Percentiles rank a stretch among this genome's conserved stretches.
These are phyloP conservation scores for Gracilaria caudata DNA, from an alignment of 23 red algal species.

Conservation along the genomic window DNA sequence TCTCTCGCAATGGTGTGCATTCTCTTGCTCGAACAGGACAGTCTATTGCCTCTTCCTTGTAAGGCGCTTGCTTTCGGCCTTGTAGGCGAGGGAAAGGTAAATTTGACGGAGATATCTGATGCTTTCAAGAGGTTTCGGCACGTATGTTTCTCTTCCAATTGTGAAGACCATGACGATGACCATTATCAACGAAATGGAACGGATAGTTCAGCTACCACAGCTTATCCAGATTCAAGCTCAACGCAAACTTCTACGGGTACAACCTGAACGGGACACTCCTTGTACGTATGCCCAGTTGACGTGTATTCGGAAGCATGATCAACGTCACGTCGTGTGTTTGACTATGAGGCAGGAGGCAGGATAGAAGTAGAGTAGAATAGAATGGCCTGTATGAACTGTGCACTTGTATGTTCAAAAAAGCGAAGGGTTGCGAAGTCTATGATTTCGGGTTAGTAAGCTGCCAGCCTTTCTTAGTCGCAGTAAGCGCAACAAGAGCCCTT, in stretches of 20 bases:
- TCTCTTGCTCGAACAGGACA: conserved; percentile 35
- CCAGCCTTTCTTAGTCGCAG: conserved; percentile 50
- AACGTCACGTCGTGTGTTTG: neutral
- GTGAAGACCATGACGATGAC: conserved; percentile 8
- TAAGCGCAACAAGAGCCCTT: conserved; percentile 41
- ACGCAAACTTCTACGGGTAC: neutral
- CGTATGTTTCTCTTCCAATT: conserved; percentile 2
- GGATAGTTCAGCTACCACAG: conserved; percentile 16
- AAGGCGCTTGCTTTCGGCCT: conserved; percentile 7
- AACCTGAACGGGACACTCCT: neutral
- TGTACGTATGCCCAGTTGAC: no score
- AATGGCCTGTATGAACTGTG: neutral
- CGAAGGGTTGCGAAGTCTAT: neutral
- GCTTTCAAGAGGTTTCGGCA: conserved; percentile 32
- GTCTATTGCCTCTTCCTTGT: conserved; percentile 36
- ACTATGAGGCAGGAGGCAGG: neutral
- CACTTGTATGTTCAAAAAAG: neutral
- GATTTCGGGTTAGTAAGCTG: conserved; percentile 39
- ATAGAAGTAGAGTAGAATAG: neutral
- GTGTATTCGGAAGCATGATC: neutral
- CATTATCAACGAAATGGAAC: neutral
- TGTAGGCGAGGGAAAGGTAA: conserved; percentile 1
- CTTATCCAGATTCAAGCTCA: conserved; percentile 19
- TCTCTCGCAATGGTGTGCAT: conserved; percentile 48
- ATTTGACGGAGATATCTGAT: neutral